These are phyloP conservation scores for Yarrowia keelungensis DNA, from an alignment of 805 yeast species.

Conservation along the genomic window DNA sequence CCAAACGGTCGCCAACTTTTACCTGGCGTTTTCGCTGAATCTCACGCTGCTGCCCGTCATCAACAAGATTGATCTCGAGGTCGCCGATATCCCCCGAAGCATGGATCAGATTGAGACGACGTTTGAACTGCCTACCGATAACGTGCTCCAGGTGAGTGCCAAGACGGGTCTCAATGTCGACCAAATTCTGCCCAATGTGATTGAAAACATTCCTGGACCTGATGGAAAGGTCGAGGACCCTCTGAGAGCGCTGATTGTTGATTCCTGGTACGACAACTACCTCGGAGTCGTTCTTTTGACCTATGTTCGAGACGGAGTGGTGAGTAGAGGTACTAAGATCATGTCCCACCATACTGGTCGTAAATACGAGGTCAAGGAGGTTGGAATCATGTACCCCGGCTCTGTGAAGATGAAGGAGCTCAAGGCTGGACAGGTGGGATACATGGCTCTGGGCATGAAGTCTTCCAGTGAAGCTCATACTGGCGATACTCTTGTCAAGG, in stretches of 20 bases:
- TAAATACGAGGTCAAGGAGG: slow-evolving; percentile 86
- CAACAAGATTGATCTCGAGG: slow-evolving; percentile 88
- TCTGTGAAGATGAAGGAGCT: slow-evolving; percentile 67
- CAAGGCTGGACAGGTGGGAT: slow-evolving; percentile 93
- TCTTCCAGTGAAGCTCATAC: slow-evolving; percentile 82
- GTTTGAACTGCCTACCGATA: slow-evolving; percentile 78
- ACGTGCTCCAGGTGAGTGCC: slow-evolving; percentile 86
- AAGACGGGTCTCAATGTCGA: slow-evolving; percentile 87
- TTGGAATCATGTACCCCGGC: slow-evolving; percentile 96
- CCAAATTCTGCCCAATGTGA: slow-evolving; percentile 77
- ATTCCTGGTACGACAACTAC: slow-evolving; percentile 95
- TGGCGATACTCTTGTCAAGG: slow-evolving; percentile 81
- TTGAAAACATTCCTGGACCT: slow-evolving; percentile 84
- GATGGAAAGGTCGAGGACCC: slow-evolving; percentile 61
- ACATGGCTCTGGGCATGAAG: slow-evolving; percentile 93
- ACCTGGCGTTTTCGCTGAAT: slow-evolving; percentile 84
- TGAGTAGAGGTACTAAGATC: slow-evolving; percentile 76
- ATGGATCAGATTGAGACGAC: slow-evolving; percentile 84
- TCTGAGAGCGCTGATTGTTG: slow-evolving; percentile 81
- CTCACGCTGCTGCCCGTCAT: slow-evolving; percentile 85
- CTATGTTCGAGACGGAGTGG: slow-evolving; percentile 80
- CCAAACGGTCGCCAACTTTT: slow-evolving; percentile 97
- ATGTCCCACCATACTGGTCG: slow-evolving; percentile 77
- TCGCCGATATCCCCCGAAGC: slow-evolving; percentile 81
- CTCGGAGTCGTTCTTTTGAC: slow-evolving; percentile 89